Conservation (phyloP, 2,329 filamentous ascomycete genomes). For the Hysterium pulicare region DNA sequence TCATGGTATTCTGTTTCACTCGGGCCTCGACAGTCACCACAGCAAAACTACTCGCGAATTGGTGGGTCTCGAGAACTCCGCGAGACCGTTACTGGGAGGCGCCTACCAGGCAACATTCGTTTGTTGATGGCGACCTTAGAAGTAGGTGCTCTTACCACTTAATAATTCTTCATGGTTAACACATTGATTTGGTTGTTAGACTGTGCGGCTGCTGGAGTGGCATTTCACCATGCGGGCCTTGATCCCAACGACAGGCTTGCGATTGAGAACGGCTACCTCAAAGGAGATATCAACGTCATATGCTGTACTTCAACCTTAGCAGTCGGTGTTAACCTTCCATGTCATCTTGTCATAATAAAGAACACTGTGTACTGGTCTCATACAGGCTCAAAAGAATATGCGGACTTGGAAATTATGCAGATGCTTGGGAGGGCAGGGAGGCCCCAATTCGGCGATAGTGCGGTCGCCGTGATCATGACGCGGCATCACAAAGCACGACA, state of each 20-base stretch:
- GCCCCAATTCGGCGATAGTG: conserved; percentile 76
- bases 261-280: conserved; percentile 66
- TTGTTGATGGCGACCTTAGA: conserved; percentile 60
- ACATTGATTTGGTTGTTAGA: conserved; percentile 25
- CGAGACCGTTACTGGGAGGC: conserved; percentile 61
- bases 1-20: conserved; percentile 81
- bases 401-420: conserved; percentile 83
- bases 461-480: conserved; percentile 77
- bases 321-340: conserved; percentile 79
- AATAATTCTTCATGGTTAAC: neutral
- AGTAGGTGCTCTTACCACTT: conserved; percentile 36
- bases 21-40: conserved; percentile 67
- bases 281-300: conserved; percentile 72
- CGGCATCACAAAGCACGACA: conserved; percentile 58
- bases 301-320: conserved; percentile 85
- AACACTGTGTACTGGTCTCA: conserved; percentile 64
- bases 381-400: conserved; percentile 63
- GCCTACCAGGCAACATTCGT: conserved; percentile 50
- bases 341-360: conserved; percentile 79
- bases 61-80: conserved; percentile 56
- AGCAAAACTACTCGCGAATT: conserved; percentile 63
- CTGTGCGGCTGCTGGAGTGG: conserved; percentile 59
- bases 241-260: conserved; percentile 59
- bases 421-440: conserved; percentile 83
- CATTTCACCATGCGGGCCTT: conserved; percentile 80